Base-by-base conservation (phyloP, 2,329 filamentous ascomycete species). In the Ascochyta lentis region DNA sequence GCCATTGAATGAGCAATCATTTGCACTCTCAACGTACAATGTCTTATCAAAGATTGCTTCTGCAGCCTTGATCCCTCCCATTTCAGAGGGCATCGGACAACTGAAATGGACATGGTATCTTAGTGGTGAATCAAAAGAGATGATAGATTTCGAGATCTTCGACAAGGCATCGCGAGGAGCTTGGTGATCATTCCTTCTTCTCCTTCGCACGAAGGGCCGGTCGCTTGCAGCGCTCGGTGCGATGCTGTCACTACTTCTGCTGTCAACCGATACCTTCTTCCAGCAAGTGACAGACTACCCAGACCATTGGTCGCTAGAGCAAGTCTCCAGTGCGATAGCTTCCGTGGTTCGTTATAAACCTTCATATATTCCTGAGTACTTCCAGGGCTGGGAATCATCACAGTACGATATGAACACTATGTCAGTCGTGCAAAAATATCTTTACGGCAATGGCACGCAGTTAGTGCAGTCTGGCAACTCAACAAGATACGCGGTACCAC, bases 61-160 rank as follows among this genome's bases (percentile, higher is more conserved):
- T 1, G 69, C 60, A 16, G 62, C 70, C 1, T 55, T 71, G 0
- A 54, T 71, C 24, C 12, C 73, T 4, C 71, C 69, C 0, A 61
- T 61, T 12, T 64, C 67, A 0, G 68, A 74, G 41, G 68, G 68
- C 1, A 53, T 74, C 1, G 71, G 70, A 0, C 70, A 75, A 33
- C 43, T 72, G 9, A 74, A 74, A 34, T 74, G 72, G 71, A 61
- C 46, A 2, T 73, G 71, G 72, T 63, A 63, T 29, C 27, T 66
- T 27, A 60, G 61, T 0, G 55, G 54, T 10, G 43, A 49, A 0
- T 67, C 62, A 0, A 64, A 56, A 15, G 56, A 63, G 12, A 63
- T 67, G 2, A 58, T 60, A 13, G 69, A 73, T 35, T 71, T 73
- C 15, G 70, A 73, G 26, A 67, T 70, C 0, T 74, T 72, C 35